Evolutionary conservation across 78 protist species (phyloP), one percentile per base, ranked within the genome.

Genomic region (Emiliania huxleyi): DNA sequence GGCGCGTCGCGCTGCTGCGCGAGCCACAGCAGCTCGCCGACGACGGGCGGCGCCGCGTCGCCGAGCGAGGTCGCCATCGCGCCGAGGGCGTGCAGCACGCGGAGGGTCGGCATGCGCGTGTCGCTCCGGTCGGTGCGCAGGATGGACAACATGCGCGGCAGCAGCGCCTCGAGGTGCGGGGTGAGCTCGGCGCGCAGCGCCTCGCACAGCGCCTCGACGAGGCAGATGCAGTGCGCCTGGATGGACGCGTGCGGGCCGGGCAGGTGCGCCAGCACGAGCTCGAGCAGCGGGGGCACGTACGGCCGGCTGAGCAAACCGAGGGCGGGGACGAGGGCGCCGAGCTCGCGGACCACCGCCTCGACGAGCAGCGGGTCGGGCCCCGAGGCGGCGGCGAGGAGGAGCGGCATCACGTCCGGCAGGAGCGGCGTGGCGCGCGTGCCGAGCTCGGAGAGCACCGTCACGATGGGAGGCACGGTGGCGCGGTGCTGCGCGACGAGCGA

Each of bases 131-230:
- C 93, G 43, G 40, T 35, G 71, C 35, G 44, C 49, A 95, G 90
- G 46, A 96, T 92, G 55, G 38, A 37, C 75, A 96, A 83, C 42
- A 98, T 91, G 90, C 84, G 95, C 79, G 99, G 99, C 49, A 98
- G 38, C 43, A 98, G 94, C 87, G 91, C 62, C n/a, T 97, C 95
- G 55, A 98, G 91, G 62, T 96, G 95, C 19, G 94, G 95, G 88
- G 96, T 96, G 91, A 98, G 97, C 73, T 98, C 99, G 79, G 96
- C 98, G 49, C 85, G 91, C 35, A 98, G 79, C 23, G 99, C 98
- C 0, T 52, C 0, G 29, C 97, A 45, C 52, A 98, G 93, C 91
- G 96, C 96, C 79, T 96, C 99, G 40, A 97, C 94, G 43, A 99
- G 93, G 22, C 95, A 26, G 37, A 98, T 48, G 90, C 96, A 95